Percentiles rank a stretch among this genome's conserved stretches.
Evolutionary conservation across 1,284 basidiomycete species (phyloP).

Genomic region (Porogramme epimiltina): DNA sequence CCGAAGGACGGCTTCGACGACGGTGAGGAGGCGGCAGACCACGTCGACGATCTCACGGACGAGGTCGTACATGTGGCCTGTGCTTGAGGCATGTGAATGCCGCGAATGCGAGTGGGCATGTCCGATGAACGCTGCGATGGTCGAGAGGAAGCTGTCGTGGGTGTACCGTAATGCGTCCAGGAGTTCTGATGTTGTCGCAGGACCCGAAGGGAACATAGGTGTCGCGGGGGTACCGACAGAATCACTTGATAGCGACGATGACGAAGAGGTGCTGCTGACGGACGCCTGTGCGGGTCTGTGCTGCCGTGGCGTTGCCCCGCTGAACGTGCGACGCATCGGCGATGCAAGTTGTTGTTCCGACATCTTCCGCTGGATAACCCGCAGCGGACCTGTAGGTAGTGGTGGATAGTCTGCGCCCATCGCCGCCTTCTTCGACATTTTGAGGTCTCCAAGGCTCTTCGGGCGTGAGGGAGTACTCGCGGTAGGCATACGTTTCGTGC

Average conservation of each 20-base stretch:
- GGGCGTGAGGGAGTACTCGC: conserved; percentile 43
- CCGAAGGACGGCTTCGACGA: conserved; percentile 86
- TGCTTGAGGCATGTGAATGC: conserved; percentile 86
- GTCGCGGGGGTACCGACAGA: conserved; percentile 42
- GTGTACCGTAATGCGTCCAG: conserved; percentile 72
- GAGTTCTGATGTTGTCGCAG: conserved; percentile 64
- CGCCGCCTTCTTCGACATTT: conserved; percentile 33
- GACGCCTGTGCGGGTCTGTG: conserved; percentile 51
- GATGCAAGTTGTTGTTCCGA: conserved; percentile 21
- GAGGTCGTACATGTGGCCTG: conserved; percentile 92
- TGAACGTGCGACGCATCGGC: conserved; percentile 16
- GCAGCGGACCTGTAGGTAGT: conserved; percentile 28
- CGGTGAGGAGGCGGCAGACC: conserved; percentile 88
- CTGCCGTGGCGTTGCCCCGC: conserved; percentile 17
- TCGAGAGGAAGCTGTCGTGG: conserved; percentile 89
- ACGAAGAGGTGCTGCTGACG: conserved; percentile 68
- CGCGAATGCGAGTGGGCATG: conserved; percentile 94
- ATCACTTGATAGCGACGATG: conserved; percentile 55
- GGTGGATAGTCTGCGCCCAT: conserved; percentile 25
- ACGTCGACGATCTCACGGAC: conserved; percentile 92
- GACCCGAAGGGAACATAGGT: conserved; percentile 68
- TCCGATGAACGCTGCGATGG: conserved; percentile 96
- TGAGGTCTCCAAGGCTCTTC: conserved; percentile 58
- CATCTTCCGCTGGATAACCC: conserved; percentile 15
- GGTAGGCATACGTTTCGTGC: conserved; percentile 25